Base-by-base conservation (phyloP, 306 rosid species). In the Malus fusca region DNA sequence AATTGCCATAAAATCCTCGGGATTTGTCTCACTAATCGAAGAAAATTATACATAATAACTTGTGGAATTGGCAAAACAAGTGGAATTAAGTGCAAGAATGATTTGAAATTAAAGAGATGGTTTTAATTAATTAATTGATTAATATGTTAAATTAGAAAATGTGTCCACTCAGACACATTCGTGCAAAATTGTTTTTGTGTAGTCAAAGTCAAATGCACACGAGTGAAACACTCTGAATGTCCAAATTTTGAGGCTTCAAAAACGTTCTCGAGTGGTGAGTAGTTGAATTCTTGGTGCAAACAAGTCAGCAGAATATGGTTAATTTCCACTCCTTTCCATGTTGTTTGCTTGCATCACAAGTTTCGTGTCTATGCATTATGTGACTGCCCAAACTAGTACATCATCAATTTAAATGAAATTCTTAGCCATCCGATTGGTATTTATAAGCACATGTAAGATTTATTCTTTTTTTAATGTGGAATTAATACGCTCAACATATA, bases 151-250 rank as follows among this genome's bases (percentile, higher is more conserved):
- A 61, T 61, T 25, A 61, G 71, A 82, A 58, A 25, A 42, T 21
- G 66, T 82, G 83, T 86, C 77, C 76, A 80, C 85, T 72, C 82
- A 80, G 40, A 35, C 86, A 85, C 86, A 88, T 86, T 83, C 87
- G 73, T 76, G 86, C 80, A 76, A 31, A 33, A 42, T 52, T 73
- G 48, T 8, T 66, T 18, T 66, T 60, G 30, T 5, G 74, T 28
- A 69, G 93, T 87, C 90, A 87, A 88, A 83, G 91, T 87, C 90
- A 89, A 88, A 84, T 78, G 92, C 97, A 88, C 96, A 89, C 93
- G 96, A 88, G 91, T 91, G 98, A 30, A 87, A 84, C 83, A 80
- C 77, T 59, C 67, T 77, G 58, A 66, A 76, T 84, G 35, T 73
- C 96, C 97, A 84, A 79, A 72, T 55, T 85, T 88, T 79, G 89